These are phyloP conservation scores for Meripilus lineatus DNA, from an alignment of 1,284 basidiomycete genomes.

Conservation along the genomic window DNA sequence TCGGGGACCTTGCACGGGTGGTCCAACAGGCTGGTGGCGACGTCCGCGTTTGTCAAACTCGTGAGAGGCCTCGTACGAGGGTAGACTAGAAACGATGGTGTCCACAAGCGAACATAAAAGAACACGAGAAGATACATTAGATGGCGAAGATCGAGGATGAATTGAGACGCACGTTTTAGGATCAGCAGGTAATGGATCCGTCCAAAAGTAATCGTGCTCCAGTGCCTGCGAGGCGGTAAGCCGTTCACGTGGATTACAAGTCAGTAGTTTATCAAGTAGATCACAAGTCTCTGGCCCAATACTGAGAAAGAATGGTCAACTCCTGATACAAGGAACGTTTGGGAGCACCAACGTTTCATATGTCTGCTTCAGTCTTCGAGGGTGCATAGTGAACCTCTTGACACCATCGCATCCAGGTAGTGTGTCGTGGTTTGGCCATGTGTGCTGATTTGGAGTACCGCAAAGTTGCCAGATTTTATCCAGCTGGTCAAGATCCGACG, in stretches of 20 bases:
- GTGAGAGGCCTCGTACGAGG: slow-evolving; percentile 76
- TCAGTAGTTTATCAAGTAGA: slow-evolving; percentile 86
- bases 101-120: slow-evolving; percentile 1
- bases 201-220: slow-evolving; percentile 92
- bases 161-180: slow-evolving; percentile 57
- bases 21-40: slow-evolving; percentile 32
- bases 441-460: slow-evolving; percentile 79
- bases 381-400: slow-evolving; percentile 48
- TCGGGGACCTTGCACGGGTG: slow-evolving; percentile 17
- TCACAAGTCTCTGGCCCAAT: slow-evolving; percentile 78
- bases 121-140: background rate
- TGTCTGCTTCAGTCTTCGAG: slow-evolving; percentile 48
- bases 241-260: slow-evolving; percentile 88
- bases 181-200: slow-evolving; percentile 79
- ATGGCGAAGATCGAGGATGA: slow-evolving; percentile 6
- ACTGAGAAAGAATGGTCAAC: slow-evolving; percentile 28
- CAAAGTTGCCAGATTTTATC: slow-evolving; percentile 89
- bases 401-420: slow-evolving; percentile 81
- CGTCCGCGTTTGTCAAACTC: slow-evolving; percentile 80
- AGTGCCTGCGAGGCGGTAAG: slow-evolving; percentile 87
- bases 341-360: slow-evolving; percentile 52
- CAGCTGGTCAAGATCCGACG: slow-evolving; percentile 87
- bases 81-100: slow-evolving; percentile 45
- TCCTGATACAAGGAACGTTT: background rate
- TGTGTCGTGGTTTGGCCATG: slow-evolving; percentile 78